Evolutionary conservation across 228 moss, liverwort and hornwort genomes (phyloP).

Genomic region (Sphagnum magellanicum): DNA sequence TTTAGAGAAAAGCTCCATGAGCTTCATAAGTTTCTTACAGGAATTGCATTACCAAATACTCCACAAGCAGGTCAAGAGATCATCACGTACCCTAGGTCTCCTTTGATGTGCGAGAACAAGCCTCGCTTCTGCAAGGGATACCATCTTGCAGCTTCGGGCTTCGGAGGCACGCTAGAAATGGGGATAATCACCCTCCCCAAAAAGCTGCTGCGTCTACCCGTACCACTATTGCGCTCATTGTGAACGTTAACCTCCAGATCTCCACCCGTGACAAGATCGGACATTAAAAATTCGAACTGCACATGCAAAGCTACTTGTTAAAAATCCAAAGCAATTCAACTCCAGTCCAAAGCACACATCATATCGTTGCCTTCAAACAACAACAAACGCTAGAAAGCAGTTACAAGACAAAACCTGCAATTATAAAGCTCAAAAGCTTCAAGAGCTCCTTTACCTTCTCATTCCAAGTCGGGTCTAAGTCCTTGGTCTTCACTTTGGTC

Average conservation of each 20-base stretch:
- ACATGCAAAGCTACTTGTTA: background rate
- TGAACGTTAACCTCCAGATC: constrained; percentile 37
- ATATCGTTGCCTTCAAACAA: too few species aligned
- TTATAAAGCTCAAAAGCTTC: too few species aligned
- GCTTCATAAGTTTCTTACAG: background rate
- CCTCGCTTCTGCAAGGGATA: constrained; percentile 37
- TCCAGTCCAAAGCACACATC: too few species aligned
- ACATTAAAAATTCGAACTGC: constrained; percentile 45
- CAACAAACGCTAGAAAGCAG: too few species aligned
- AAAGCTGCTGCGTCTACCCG: constrained; percentile 30
- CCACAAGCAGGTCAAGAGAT: background rate
- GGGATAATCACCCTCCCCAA: constrained; percentile 30
- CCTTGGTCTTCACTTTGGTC: constrained; percentile 60
- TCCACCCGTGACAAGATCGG: constrained; percentile 11
- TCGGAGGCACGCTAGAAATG: background rate
- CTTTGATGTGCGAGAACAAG: constrained; percentile 45
- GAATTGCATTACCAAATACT: background rate
- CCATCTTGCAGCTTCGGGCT: constrained; percentile 39
- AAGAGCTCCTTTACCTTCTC: constrained; percentile 21
- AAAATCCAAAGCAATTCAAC: too few species aligned
- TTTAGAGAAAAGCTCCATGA: background rate
- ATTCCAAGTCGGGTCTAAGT: constrained; percentile 52
- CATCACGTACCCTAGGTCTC: constrained; percentile 44
- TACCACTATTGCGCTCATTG: constrained; percentile 40
- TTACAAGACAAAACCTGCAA: too few species aligned